Evolutionary conservation across 495 filamentous ascomycete genomes (phyloP), one percentile per base, ranked within the genome.

Genomic region (Schizothecium vesticola): DNA sequence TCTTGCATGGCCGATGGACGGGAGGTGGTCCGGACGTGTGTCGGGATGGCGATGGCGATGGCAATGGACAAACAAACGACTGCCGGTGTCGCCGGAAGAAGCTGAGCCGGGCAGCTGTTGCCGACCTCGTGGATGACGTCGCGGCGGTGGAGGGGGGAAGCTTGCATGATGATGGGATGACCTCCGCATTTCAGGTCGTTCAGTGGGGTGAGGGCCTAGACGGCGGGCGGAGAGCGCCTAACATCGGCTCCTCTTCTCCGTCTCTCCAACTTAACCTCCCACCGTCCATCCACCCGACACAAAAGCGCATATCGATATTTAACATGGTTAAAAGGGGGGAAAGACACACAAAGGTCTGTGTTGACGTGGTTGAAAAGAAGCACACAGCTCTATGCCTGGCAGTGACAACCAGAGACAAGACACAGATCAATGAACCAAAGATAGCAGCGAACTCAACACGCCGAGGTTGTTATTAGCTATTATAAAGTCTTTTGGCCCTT

Each of bases 401-500:
- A 28, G 28, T 0, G 28, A 28, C 28, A 28, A 28, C 28, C 28
- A 43, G 13, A 43, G 3, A 43, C 13, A 8, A 33, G 11, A 33
- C 26, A 28, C 26, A 28, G 26, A n/a, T n/a, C n/a, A n/a, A 28
- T 6, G 6, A 28, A 28, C 2, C 26, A 28, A 28, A 28, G 3
- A 28, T 68, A 61, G 33, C 12, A 67, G 71, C 72, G 69, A 76
- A 76, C 71, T 74, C 72, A 73, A 70, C 74, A 74, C 70, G 69
- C 72, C 71, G 72, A 77, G 73, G 72, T 73, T 72, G 74, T 73
- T 73, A 74, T 74, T 77, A 74, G 70, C 70, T 77, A 77, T 77
- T 77, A 77, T 60, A 64, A 65, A 71, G 63, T 51, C 29, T 16
- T 63, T 67, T 63, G 63, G 67, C 65, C 57, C 64, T 29, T 56